A percentile compares a stretch with the other conserved stretches of the same genome.
Evolutionary conservation across 805 yeast genomes (phyloP).

Genomic region (Priceomyces fermenticarens): DNA sequence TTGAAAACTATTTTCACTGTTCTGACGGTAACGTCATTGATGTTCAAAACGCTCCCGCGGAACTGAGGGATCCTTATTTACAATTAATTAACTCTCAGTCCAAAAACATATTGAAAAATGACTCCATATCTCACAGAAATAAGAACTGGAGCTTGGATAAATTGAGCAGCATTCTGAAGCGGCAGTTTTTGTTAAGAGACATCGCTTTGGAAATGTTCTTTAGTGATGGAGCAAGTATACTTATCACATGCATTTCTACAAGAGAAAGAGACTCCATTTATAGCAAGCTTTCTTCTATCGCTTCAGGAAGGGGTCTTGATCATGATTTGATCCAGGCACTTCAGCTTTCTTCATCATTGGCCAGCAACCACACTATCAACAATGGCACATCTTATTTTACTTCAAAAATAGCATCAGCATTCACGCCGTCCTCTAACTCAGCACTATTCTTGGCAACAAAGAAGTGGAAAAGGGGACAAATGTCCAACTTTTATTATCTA

Average conservation of each 20-base stretch:
- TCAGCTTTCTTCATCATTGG: constrained; percentile 40
- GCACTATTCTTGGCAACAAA: constrained; percentile 49
- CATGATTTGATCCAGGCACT: constrained; percentile 53
- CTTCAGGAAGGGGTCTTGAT: constrained; percentile 51
- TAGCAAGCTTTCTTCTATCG: constrained; percentile 44
- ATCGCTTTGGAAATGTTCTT: constrained; percentile 79
- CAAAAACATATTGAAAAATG: constrained; percentile 19
- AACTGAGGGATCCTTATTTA: constrained; percentile 65
- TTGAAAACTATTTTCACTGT: constrained; percentile 65
- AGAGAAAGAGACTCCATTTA: constrained; percentile 57
- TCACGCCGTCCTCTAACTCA: constrained; percentile 28
- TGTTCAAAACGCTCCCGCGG: constrained; percentile 60
- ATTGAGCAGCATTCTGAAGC: constrained; percentile 62
- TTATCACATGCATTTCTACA: constrained; percentile 60
- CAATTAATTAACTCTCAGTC: constrained; percentile 57
- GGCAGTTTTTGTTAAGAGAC: constrained; percentile 75
- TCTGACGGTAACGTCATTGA: constrained; percentile 54
- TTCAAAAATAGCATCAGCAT: constrained; percentile 33
- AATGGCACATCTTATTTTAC: constrained; percentile 27
- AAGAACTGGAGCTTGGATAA: constrained; percentile 60
- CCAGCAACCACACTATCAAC: constrained; percentile 42
- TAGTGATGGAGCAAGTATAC: constrained; percentile 64
- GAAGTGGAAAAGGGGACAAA: constrained; percentile 73
- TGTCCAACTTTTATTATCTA: constrained; percentile 80
- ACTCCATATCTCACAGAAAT: constrained; percentile 40